These are phyloP conservation scores for Canariomyces notabilis DNA, from an alignment of 2,329 filamentous ascomycete genomes.

Conservation along the genomic window DNA sequence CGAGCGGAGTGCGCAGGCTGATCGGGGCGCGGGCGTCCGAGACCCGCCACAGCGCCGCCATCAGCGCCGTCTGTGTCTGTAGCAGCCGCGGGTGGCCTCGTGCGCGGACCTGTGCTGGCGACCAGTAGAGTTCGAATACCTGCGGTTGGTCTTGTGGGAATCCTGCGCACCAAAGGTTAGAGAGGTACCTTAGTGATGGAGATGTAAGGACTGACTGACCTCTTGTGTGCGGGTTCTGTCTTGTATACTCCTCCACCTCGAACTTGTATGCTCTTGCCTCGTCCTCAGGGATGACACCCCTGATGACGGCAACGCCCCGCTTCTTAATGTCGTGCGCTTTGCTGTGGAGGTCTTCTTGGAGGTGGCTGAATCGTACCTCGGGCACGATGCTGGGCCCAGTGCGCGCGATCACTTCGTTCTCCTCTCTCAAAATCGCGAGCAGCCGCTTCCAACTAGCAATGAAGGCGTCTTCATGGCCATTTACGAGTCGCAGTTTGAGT, in stretches of 20 bases:
- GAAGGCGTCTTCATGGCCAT: conserved; percentile 45
- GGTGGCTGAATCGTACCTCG: conserved; percentile 42
- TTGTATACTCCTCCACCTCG: conserved; percentile 60
- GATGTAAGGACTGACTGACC: conserved; percentile 28
- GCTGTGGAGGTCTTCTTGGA: conserved; percentile 35
- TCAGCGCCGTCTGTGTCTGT: conserved; percentile 55
- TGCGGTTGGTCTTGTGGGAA: conserved; percentile 64
- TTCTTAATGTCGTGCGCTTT: conserved; percentile 50
- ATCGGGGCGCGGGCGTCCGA: conserved; percentile 37
- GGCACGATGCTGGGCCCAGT: conserved; percentile 48
- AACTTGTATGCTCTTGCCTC: conserved; percentile 62
- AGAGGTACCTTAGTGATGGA: background rate
- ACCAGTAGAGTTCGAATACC: conserved; percentile 75
- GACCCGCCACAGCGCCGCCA: conserved; percentile 55
- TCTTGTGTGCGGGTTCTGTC: conserved; percentile 55
- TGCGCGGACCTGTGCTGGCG: conserved; percentile 60
- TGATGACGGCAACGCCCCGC: conserved; percentile 59
- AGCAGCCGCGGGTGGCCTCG: conserved; percentile 63
- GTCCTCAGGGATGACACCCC: conserved; percentile 57
- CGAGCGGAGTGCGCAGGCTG: conserved; percentile 45
- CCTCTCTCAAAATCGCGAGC: conserved; percentile 17
- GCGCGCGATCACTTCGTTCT: conserved; percentile 37
- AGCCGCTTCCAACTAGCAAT: conserved; percentile 29
- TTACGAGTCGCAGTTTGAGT: conserved; percentile 50
- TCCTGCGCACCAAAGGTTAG: conserved; percentile 34